A percentile compares a stretch with the other conserved stretches of the same genome.
Conservation (phyloP, 202 grass and related monocot genomes). For the Setaria italica region DNA sequence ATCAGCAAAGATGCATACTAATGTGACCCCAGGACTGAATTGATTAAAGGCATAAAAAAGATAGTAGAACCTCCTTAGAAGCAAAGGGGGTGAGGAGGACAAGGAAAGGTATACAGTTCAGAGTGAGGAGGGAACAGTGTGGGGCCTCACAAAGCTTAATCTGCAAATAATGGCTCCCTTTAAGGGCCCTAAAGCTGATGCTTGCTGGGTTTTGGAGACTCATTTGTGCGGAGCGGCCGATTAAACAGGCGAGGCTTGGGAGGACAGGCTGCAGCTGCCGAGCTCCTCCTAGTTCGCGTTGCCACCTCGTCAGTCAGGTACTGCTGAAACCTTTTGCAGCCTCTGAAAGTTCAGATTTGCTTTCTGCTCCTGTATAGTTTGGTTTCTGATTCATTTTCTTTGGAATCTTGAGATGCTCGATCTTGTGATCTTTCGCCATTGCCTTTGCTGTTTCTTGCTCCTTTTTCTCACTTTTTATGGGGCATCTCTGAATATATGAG, state of each 20-base stretch:
- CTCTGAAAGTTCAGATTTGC: slow-evolving; percentile 42
- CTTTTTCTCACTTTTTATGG: background rate
- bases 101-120: slow-evolving; percentile 48
- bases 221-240: slow-evolving; percentile 11
- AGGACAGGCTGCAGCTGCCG: slow-evolving; percentile 4
- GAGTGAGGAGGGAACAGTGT: slow-evolving; percentile 37
- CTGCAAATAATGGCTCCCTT: slow-evolving; percentile 64
- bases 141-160: slow-evolving; percentile 63
- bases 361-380: slow-evolving; percentile 36
- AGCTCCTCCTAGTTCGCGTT: slow-evolving; percentile 34
- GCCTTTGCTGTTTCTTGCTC: slow-evolving; percentile 7
- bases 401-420: slow-evolving; percentile 28
- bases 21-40: slow-evolving; percentile 41
- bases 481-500: slow-evolving; percentile 16
- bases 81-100: slow-evolving; percentile 53
- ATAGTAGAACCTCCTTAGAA: slow-evolving; percentile 66
- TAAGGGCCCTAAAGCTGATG: slow-evolving; percentile 53
- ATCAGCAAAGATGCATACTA: slow-evolving; percentile 14
- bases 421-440: slow-evolving; percentile 7
- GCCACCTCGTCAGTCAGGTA: slow-evolving; percentile 49
- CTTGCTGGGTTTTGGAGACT: slow-evolving; percentile 55
- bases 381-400: slow-evolving; percentile 26
- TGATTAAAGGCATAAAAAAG: slow-evolving; percentile 48
- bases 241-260: background rate
- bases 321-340: slow-evolving; percentile 38